These are phyloP conservation scores for Solanum dulcamara DNA, from an alignment of 257 asterid genomes.

Conservation along the genomic window DNA sequence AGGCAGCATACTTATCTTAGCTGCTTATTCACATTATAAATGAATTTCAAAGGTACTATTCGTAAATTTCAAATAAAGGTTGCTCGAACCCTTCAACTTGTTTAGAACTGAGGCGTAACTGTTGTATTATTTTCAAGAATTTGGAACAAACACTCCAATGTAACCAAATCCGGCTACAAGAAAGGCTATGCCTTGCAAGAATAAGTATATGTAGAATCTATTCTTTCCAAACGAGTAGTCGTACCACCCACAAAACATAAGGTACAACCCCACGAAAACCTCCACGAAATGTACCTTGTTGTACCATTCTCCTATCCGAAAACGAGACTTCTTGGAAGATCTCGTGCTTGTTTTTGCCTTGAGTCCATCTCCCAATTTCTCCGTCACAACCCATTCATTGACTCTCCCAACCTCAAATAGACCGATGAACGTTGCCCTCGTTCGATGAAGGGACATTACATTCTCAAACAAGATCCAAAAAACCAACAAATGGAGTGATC, in stretches of 20 bases:
- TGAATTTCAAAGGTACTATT: not conserved
- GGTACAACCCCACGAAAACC: constrained; percentile 13
- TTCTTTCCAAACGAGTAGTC: constrained; percentile 11
- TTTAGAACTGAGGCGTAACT: not conserved
- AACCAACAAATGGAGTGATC: constrained; percentile 6
- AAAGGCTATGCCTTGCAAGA: constrained; percentile 18
- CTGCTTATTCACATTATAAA: not conserved
- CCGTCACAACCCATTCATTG: constrained; percentile 16
- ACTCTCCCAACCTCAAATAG: constrained; percentile 8
- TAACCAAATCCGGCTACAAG: constrained; percentile 21
- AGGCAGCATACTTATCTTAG: not conserved
- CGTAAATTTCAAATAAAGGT: not conserved
- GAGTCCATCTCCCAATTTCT: constrained; percentile 13
- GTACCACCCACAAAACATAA: constrained; percentile 16
- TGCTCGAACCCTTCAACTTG: not conserved
- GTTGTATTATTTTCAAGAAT: not conserved
- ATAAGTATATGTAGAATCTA: constrained; percentile 19
- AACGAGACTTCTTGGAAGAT: not conserved
- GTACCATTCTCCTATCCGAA: constrained; percentile 1
- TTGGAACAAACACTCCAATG: constrained; percentile 16
- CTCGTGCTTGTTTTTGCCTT: not conserved
- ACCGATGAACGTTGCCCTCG: constrained; percentile 16
- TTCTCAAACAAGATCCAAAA: constrained; percentile 15
- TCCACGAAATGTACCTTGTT: constrained; percentile 18
- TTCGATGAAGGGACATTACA: constrained; percentile 21